Evolutionary conservation across 306 rosid species (phyloP).

Genomic region (Corylus americana): DNA sequence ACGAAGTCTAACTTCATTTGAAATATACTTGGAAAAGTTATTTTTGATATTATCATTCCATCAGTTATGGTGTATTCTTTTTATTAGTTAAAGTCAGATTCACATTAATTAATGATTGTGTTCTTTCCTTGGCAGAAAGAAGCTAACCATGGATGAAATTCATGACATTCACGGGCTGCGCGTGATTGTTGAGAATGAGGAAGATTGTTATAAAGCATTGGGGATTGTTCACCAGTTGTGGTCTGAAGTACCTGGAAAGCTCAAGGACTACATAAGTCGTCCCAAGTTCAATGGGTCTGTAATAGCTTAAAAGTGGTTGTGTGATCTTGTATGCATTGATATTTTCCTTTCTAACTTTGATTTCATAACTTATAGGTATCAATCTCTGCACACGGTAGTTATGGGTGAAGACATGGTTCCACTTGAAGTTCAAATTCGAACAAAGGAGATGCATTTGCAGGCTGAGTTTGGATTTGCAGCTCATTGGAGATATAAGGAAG

Average conservation of each 20-base stretch:
- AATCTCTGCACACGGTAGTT: constrained; percentile 89
- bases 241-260: constrained; percentile 83
- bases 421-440: constrained; percentile 92
- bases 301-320: neutral
- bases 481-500: constrained; percentile 99
- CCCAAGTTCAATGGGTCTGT: constrained; percentile 95
- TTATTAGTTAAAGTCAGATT: constrained; percentile 1
- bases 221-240: constrained; percentile 70
- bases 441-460: constrained; percentile 92
- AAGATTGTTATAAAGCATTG: constrained; percentile 83
- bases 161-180: constrained; percentile 95
- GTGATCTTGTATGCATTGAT: constrained; percentile 4
- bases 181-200: constrained; percentile 84
- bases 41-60: neutral
- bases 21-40: neutral
- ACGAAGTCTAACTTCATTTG: neutral
- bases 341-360: constrained; percentile 23
- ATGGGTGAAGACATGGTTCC: constrained; percentile 75
- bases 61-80: constrained; percentile 9
- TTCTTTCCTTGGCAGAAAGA: constrained; percentile 64
- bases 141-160: constrained; percentile 74
- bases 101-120: constrained; percentile 12
- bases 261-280: constrained; percentile 75
- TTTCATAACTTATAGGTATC: constrained; percentile 58
- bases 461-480: constrained; percentile 99